Conservation (phyloP, 441 rosid genomes). For the Pelargonium citronellum region DNA sequence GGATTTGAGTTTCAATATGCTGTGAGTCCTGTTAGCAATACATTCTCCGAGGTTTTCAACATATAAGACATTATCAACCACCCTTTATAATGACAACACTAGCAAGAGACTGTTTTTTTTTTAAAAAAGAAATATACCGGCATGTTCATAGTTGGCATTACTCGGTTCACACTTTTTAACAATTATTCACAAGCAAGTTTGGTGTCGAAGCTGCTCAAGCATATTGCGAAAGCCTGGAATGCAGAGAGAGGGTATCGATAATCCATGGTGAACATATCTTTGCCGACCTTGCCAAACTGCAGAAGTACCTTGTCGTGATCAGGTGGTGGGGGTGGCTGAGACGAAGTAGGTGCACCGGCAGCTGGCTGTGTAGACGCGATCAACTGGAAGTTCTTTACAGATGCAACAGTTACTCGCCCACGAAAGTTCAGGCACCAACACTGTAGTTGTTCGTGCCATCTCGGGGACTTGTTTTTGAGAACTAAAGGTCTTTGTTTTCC, state of each 20-base stretch:
- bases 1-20: too few species aligned
- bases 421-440: conserved; percentile 28
- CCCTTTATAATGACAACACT: too few species aligned
- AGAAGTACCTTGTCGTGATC: conserved; percentile 25
- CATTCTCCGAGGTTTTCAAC: too few species aligned
- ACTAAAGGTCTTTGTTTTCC: conserved; percentile 21
- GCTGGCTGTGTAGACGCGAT: conserved; percentile 21
- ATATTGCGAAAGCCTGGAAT: conserved; percentile 26
- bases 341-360: conserved; percentile 10
- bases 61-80: too few species aligned
- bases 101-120: too few species aligned
- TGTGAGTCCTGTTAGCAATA: too few species aligned
- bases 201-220: conserved; percentile 1
- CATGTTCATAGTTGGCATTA: too few species aligned
- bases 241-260: conserved; percentile 25
- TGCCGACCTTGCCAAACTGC: conserved; percentile 27
- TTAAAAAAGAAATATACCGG: too few species aligned
- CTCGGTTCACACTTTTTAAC: neutral
- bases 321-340: conserved; percentile 17
- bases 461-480: conserved; percentile 21
- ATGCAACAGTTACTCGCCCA: conserved; percentile 25
- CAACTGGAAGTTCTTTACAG: conserved; percentile 28
- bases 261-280: conserved; percentile 27
- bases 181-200: conserved; percentile 26
- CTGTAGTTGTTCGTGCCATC: conserved; percentile 27